phyloP scores from a whole-genome alignment of 805 yeast species.

The Ogataea chonburiensis region DNA sequence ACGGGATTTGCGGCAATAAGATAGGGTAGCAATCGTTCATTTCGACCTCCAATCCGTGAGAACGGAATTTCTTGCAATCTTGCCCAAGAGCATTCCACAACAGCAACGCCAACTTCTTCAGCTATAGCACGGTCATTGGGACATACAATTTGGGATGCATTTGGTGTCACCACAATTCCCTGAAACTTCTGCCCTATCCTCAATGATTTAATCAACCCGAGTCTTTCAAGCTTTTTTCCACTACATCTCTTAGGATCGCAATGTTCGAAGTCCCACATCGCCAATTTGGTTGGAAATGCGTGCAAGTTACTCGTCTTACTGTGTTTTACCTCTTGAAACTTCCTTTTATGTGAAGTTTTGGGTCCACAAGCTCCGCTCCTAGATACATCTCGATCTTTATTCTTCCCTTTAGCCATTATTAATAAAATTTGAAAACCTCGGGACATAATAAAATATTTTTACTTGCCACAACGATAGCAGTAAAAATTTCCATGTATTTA shows the following conservation, averaged over 20 bases:
- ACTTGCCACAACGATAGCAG: too few relatives aligned
- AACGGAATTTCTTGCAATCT: conserved; percentile 96
- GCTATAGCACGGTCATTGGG: conserved; percentile 81
- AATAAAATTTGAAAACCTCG: background rate
- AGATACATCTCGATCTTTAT: conserved; percentile 43
- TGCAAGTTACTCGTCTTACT: conserved; percentile 14
- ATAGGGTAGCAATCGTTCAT: conserved; percentile 86
- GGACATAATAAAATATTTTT: too few relatives aligned
- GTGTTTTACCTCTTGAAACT: conserved; percentile 31
- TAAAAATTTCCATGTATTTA: background rate
- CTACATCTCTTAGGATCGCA: conserved; percentile 98
- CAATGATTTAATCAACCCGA: conserved; percentile 76
- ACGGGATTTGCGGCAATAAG: conserved; percentile 96
- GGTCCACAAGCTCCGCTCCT: conserved; percentile 39
- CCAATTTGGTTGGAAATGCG: conserved; percentile 77
- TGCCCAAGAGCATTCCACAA: conserved; percentile 99
- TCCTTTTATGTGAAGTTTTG: conserved; percentile 51
- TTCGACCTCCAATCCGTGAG: conserved; percentile 82
- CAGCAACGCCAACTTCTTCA: conserved; percentile 86
- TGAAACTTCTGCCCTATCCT: conserved; percentile 91
- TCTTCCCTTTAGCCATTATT: conserved; percentile 55
- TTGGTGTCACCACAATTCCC: conserved; percentile 91
- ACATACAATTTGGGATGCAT: conserved; percentile 85
- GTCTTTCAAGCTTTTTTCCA: conserved; percentile 87
- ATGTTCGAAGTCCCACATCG: conserved; percentile 99